Percentiles rank a stretch among this genome's conserved stretches.
These are phyloP conservation scores for Apiospora saccharicola DNA, from an alignment of 2,329 filamentous ascomycete genomes.

Conservation along the genomic window DNA sequence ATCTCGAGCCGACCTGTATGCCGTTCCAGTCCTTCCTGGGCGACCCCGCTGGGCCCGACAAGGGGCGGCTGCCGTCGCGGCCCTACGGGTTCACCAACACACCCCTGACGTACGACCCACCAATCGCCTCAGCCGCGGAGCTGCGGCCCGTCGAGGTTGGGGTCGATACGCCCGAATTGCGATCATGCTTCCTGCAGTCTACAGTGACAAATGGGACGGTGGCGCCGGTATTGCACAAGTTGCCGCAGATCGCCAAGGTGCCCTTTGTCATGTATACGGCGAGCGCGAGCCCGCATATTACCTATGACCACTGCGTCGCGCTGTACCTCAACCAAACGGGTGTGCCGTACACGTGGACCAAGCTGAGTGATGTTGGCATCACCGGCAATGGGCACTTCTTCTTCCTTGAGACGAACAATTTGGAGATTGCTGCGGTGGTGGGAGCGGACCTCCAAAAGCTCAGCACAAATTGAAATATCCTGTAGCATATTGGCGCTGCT, in stretches of 20 bases:
- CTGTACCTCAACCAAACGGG: constrained; percentile 26
- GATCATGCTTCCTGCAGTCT: constrained; percentile 27
- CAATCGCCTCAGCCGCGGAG: neutral
- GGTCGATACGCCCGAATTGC: constrained; percentile 22
- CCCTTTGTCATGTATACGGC: constrained; percentile 27
- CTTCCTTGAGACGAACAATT: constrained; percentile 26
- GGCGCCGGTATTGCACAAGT: neutral
- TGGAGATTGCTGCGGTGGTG: constrained; percentile 24
- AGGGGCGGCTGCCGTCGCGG: constrained; percentile 23
- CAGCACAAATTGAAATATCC: neutral
- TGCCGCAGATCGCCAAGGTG: constrained; percentile 27
- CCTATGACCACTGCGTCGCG: constrained; percentile 28
- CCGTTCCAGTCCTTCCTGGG: constrained; percentile 26
- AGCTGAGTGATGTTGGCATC: constrained; percentile 26
- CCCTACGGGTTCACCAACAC: constrained; percentile 26
- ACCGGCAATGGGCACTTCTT: constrained; percentile 27
- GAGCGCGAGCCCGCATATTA: constrained; percentile 26
- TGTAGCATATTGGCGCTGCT: neutral
- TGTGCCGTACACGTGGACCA: constrained; percentile 25
- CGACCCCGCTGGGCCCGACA: constrained; percentile 4
- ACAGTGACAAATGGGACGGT: neutral
- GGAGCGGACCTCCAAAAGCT: neutral
- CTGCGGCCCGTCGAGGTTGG: constrained; percentile 24
- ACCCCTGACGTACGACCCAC: constrained; percentile 25
- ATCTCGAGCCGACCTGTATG: constrained; percentile 25